Base-by-base conservation (phyloP, 257 asterid species). In the Eucommia ulmoides region DNA sequence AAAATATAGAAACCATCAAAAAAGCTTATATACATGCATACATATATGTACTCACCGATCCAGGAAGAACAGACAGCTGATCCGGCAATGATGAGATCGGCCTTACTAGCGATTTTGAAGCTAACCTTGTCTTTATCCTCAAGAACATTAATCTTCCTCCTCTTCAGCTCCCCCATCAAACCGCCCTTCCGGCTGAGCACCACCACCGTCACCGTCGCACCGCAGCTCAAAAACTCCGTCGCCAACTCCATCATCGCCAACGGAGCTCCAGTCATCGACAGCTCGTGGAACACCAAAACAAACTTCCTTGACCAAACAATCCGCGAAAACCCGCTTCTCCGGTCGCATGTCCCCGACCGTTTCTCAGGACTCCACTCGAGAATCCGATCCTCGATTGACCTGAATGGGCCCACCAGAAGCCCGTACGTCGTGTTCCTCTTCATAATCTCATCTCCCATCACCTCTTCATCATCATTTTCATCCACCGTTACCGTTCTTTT, bases 181-280 rank as follows among this genome's bases (percentile, higher is more conserved):
- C 96, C 93, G 1, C 99, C 99, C 64, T 71, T 86, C 53, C 69
- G 80, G 69, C 76, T 86, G 55, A 91, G 93, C 49, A 77, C 87
- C 54, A 91, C 88, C 45, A 67, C 95, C 11, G 75, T 65, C 55
- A 91, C 81, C 2, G 93, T 79, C 46, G 99, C 96, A 55, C 99
- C 99, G 63, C 99, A 91, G 78, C 99, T 91, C 55, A 91, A 71
- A 54, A 91, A 83, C 52, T 91, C 99, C 0, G 99, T 78, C 3
- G 96, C 99, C 63, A 91, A 68, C 65, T 91, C 99, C 88, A 91
- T 58, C 99, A 91, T 91, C 20, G 95, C 99, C 47, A 91, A 93
- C 22, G 99, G 99, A 54, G 99, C 95, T 35, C 99, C 99, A 51
- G 99, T 91, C 94, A 86, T 81, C 16, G 96, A 81, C 52, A 91